These are phyloP conservation scores for Neurospora pannonica DNA, from an alignment of 495 filamentous ascomycete species.

Conservation along the genomic window DNA sequence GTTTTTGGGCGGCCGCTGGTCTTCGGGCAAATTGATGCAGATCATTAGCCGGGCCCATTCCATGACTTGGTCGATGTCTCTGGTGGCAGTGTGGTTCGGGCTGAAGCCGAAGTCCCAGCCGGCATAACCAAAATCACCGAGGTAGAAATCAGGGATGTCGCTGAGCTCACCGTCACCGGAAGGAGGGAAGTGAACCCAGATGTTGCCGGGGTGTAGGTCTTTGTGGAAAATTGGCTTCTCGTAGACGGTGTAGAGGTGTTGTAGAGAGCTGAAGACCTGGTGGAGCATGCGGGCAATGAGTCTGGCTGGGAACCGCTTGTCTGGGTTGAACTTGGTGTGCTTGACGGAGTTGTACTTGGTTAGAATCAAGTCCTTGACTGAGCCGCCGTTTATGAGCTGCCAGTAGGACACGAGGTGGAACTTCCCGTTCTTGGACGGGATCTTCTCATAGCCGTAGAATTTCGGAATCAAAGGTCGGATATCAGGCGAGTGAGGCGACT, in stretches of 20 bases:
- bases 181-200: background rate
- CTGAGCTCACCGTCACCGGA: background rate
- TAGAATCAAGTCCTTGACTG: background rate
- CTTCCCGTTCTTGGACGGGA: background rate
- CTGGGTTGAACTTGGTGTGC: background rate
- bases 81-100: background rate
- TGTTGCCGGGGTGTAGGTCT: background rate
- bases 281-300: background rate
- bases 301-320: background rate
- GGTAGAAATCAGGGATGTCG: constrained; percentile 1
- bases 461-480: background rate
- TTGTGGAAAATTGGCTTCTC: background rate
- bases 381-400: constrained; percentile 1
- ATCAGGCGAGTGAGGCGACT: background rate
- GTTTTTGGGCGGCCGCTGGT: background rate
- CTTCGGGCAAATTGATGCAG: background rate
- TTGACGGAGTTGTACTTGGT: background rate
- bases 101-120: background rate
- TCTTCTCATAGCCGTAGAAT: constrained; percentile 1
- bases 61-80: background rate
- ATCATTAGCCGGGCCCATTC: background rate
- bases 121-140: background rate
- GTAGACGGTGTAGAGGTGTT: constrained; percentile 3
- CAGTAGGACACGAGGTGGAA: constrained; percentile 2
- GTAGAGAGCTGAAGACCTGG: background rate